Percentiles rank a stretch among this genome's conserved stretches.
These are phyloP conservation scores for Bacidia gigantensis DNA, from an alignment of 495 filamentous ascomycete species.

Conservation along the genomic window DNA sequence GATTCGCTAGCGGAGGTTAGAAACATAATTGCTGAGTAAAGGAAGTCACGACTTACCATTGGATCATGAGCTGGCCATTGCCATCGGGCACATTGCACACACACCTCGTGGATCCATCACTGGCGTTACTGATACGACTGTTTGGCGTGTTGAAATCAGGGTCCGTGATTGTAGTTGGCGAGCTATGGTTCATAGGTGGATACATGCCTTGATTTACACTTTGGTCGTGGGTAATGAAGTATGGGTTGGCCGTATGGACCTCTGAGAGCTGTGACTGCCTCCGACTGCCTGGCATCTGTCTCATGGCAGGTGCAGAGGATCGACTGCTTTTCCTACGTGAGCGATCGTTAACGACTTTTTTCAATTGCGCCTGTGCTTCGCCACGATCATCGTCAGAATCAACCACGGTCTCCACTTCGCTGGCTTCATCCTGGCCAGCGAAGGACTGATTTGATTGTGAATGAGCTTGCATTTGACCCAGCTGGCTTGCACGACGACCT, in stretches of 20 bases:
- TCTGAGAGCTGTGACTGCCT: neutral
- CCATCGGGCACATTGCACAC: conserved; percentile 54
- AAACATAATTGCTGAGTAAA: neutral
- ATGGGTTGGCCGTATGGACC: conserved; percentile 9
- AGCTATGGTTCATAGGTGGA: conserved; percentile 27
- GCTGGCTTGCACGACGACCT: neutral
- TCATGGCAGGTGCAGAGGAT: neutral
- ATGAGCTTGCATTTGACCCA: neutral
- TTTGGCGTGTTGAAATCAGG: conserved; percentile 53
- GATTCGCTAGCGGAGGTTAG: conserved; percentile 48
- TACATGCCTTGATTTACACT: conserved; percentile 18
- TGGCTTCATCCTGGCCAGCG: conserved; percentile 21
- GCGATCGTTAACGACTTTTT: conserved; percentile 55
- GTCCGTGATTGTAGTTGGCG: conserved; percentile 57
- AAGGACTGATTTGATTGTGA: neutral
- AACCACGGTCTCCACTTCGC: conserved; percentile 45
- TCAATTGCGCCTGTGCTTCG: conserved; percentile 49
- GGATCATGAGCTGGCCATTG: conserved; percentile 62
- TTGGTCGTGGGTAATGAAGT: conserved; percentile 22
- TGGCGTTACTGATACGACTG: conserved; percentile 41
- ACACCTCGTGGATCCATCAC: conserved; percentile 51
- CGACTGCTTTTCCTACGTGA: conserved; percentile 29
- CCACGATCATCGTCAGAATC: conserved; percentile 37
- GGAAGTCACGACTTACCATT: conserved; percentile 45
- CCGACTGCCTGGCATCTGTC: conserved; percentile 1